Evolutionary conservation across 2,329 filamentous ascomycete species (phyloP).

Genomic region (Beauveria rudraprayagi): DNA sequence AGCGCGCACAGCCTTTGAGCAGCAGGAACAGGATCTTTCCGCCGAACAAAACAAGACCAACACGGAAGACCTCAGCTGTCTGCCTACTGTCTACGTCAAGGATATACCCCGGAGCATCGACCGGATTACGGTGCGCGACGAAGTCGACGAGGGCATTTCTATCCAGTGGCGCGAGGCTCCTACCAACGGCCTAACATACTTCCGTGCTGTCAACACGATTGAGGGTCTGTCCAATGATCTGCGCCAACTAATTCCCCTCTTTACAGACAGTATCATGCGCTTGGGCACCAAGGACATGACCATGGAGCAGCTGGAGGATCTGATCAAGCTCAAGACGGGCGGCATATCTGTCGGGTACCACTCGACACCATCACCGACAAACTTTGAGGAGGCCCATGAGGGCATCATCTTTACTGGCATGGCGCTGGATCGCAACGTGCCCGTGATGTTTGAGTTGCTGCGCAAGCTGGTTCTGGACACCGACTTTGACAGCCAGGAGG

Average conservation of each 20-base stretch:
- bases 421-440: constrained; percentile 82
- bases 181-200: constrained; percentile 94
- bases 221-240: constrained; percentile 77
- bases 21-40: constrained; percentile 72
- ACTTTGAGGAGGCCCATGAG: constrained; percentile 65
- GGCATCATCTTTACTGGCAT: constrained; percentile 79
- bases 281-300: constrained; percentile 79
- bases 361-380: constrained; percentile 66
- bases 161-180: constrained; percentile 88
- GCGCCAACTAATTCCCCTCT: constrained; percentile 76
- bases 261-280: constrained; percentile 87
- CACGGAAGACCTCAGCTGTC: constrained; percentile 74
- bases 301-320: constrained; percentile 91
- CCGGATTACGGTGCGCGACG: constrained; percentile 49
- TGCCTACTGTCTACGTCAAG: constrained; percentile 79
- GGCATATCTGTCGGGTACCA: constrained; percentile 82
- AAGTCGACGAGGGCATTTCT: constrained; percentile 55
- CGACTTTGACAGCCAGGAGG: constrained; percentile 77
- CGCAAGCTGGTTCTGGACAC: constrained; percentile 76
- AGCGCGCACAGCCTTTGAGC: constrained; percentile 63
- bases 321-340: constrained; percentile 93
- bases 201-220: constrained; percentile 77
- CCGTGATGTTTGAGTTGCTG: constrained; percentile 82
- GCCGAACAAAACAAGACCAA: constrained; percentile 77
- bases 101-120: constrained; percentile 81